Evolutionary conservation across 257 asterid genomes (phyloP), one percentile per base, ranked within the genome.

Genomic region (Orobanche coerulescens): DNA sequence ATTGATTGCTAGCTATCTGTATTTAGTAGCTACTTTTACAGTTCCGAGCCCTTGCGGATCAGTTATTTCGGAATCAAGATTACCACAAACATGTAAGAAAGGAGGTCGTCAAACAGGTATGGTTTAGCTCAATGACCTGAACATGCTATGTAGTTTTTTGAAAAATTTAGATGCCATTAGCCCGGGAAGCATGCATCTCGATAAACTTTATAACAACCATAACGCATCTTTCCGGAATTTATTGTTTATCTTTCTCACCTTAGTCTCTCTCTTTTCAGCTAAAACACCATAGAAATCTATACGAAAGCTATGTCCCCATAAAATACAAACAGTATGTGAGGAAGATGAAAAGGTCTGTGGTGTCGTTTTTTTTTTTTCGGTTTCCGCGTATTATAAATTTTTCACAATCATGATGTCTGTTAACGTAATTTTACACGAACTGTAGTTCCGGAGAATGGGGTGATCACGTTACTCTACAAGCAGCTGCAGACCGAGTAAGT

Each of bases 11-110:
- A 16, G 58, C 4, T 59, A 48, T 33, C 34, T 9, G 12, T 80
- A 50, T 59, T 49, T 64, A 53, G 67, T 66, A 70, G 63, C 31
- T 55, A 52, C 56, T 62, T 47, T 69, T 58, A 47, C 89, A 92
- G 98, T 92, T 92, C 64, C 88, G 98, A 67, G 96, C 96, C 79
- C 79, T 92, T 70, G 82, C 96, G 24, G 96, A 92, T 76, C 96
- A 92, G 81, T 79, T 92, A 64, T 87, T 74, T 71, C 87, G 67
- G 59, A 80, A 84, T 74, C 90, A 84, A 20, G 82, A 86, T 48
- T 71, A 88, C 81, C 98, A 92, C 64, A 86, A 86, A 71, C 79
- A 79, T 73, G 74, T 92, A n/a, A 76, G 96, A 70, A 92, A 82
- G 81, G 76, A 86, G 60, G 84, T 92, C 37, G 52, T 79, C 66